phyloP scores from a whole-genome alignment of 495 filamentous ascomycete genomes.

The Hypoxylon subgilvum region DNA sequence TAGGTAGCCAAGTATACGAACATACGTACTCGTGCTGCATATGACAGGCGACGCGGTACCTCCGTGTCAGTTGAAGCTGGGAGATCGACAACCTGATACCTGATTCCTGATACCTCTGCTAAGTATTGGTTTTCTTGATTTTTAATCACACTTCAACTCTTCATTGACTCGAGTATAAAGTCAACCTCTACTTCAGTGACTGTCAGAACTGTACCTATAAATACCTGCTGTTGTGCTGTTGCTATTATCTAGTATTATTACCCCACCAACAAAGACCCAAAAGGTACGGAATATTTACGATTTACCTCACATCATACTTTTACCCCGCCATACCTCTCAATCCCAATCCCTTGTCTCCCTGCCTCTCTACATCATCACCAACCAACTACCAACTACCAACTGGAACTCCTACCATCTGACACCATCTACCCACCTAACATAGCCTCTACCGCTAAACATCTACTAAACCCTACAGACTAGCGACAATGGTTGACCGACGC shows the following conservation, averaged over 20 bases:
- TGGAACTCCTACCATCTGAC: background rate
- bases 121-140: background rate
- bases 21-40: background rate
- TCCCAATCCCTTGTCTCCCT: background rate
- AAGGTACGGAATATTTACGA: conserved; percentile 29
- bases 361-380: background rate
- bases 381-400: background rate
- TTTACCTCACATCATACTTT: conserved; percentile 11
- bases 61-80: conserved; percentile 12
- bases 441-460: too few relatives aligned
- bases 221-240: too few relatives aligned
- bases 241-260: too few relatives aligned
- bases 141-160: background rate
- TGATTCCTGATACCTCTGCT: conserved; percentile 2
- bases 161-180: too few relatives aligned
- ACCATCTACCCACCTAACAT: too few relatives aligned
- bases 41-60: background rate
- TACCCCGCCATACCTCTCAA: conserved; percentile 31
- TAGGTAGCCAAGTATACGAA: background rate
- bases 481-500: conserved; percentile 75
- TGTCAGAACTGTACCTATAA: background rate
- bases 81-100: conserved; percentile 17
- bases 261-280: conserved; percentile 31
- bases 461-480: conserved; percentile 2
- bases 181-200: background rate